Percentiles rank a stretch among this genome's conserved stretches.
phyloP scores from a whole-genome alignment of 768 basidiomycete genomes.

The Lentinula sp. region DNA sequence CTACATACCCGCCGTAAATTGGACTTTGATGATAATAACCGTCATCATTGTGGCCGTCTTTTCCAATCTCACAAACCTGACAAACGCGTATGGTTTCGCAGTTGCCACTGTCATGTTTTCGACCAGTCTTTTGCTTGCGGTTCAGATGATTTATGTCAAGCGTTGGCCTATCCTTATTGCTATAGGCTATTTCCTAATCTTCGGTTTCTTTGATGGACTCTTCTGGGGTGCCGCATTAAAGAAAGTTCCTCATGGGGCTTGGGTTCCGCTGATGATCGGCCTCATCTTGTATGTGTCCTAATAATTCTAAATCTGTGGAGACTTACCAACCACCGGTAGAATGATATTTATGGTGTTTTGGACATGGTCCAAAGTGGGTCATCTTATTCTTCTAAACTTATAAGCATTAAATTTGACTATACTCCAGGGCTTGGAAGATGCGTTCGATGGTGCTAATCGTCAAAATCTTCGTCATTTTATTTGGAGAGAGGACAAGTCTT shows the following conservation, averaged over 20 bases:
- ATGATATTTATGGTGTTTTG: slow-evolving; percentile 50
- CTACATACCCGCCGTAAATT: slow-evolving; percentile 61
- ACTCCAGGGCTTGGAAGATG: slow-evolving; percentile 46
- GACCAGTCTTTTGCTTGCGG: slow-evolving; percentile 47
- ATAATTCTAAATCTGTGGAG: not conserved
- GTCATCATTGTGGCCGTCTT: slow-evolving; percentile 54
- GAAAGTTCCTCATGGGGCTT: slow-evolving; percentile 61
- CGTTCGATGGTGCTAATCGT: slow-evolving; percentile 52
- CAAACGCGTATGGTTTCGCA: slow-evolving; percentile 59
- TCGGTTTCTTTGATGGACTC: slow-evolving; percentile 63
- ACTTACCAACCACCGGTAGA: slow-evolving; percentile 16
- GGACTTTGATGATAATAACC: slow-evolving; percentile 46
- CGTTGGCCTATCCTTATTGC: slow-evolving; percentile 35
- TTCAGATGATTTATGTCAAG: slow-evolving; percentile 57
- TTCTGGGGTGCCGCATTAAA: slow-evolving; percentile 63
- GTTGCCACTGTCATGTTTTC: slow-evolving; percentile 64
- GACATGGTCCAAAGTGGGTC: slow-evolving; percentile 54
- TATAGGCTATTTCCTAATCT: slow-evolving; percentile 42
- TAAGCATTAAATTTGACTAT: not conserved
- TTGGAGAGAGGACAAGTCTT: slow-evolving; percentile 20
- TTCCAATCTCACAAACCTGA: slow-evolving; percentile 43
- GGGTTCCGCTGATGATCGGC: slow-evolving; percentile 61
- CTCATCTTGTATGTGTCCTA: slow-evolving; percentile 32
- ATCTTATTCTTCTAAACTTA: not conserved
- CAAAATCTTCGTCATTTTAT: slow-evolving; percentile 53